Evolutionary conservation across 1,284 basidiomycete species (phyloP).

Genomic region (Ceratobasidium sp.): DNA sequence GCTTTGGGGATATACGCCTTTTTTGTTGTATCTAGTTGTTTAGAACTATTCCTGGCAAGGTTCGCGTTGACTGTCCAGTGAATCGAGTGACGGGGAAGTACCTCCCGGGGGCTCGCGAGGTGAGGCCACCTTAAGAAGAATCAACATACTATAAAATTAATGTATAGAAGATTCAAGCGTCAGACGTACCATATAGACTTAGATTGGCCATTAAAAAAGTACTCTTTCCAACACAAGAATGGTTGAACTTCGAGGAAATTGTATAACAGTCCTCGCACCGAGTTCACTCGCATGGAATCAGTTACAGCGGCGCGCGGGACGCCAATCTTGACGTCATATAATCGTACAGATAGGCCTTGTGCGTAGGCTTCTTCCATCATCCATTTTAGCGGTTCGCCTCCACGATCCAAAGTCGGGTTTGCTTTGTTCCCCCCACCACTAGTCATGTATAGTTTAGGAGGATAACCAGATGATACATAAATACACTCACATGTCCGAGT

Average conservation of each 20-base stretch:
- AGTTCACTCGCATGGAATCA: not conserved
- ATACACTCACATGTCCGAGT: no score
- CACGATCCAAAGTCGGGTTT: conserved; percentile 46
- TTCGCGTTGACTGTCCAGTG: conserved; percentile 1
- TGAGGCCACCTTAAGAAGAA: conserved; percentile 1
- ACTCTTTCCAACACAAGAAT: not conserved
- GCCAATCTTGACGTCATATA: not conserved
- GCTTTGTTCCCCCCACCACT: conserved; percentile 51
- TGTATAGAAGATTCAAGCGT: not conserved
- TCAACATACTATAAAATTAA: not conserved
- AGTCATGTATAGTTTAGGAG: not conserved
- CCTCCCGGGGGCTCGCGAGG: not conserved
- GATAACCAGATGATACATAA: no score
- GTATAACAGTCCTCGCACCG: not conserved
- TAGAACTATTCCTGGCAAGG: not conserved
- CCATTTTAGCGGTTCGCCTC: conserved; percentile 48
- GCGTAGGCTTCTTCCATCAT: conserved; percentile 51
- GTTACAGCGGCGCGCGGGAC: not conserved
- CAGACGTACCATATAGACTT: not conserved
- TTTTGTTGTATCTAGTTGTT: not conserved
- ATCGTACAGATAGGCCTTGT: conserved; percentile 44
- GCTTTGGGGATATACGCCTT: not conserved
- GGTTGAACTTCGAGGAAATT: not conserved
- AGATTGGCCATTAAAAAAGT: not conserved
- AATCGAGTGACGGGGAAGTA: not conserved